Evolutionary conservation across 441 rosid species (phyloP), one percentile per base, ranked within the genome.

Genomic region (Breynia disticha): DNA sequence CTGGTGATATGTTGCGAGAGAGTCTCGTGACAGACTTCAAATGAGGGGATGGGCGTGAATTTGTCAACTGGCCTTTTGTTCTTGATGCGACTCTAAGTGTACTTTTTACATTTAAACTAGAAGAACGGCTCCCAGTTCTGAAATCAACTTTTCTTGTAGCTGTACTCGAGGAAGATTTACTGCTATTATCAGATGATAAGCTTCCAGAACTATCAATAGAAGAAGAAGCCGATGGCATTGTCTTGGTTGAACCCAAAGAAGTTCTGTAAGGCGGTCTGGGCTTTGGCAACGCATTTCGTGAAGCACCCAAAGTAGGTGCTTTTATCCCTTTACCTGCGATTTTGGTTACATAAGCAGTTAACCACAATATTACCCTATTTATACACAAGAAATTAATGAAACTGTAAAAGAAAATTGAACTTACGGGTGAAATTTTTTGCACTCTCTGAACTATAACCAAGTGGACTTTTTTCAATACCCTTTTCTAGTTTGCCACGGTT

Each of bases 171-270:
- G 78, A 68, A 66, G 79, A 59, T 61, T 68, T 86, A 20, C 66
- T 55, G 48, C 59, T 73, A 56, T 64, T 63, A 58, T 52, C 71
- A 59, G 93, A 84, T 41, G 80, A 74, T 71, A 68, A 59, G 64
- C 84, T 83, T 60, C 67, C 74, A 49, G 75, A 80, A 71, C 94
- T 82, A 60, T 79, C 89, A 22, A 72, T 55, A 18, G 88, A 79
- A 54, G 94, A 84, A 55, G 97, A 80, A 67, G 89, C 63, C 55
- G 67, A 71, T 70, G 74, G 56, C 60, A 79, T 84, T 5, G 56
- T 66, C 70, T 79, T 82, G 54, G 68, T 64, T 70, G 75, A 75
- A 47, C 67, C 63, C 44, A 67, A 60, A 57, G 78, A 61, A 71
- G 86, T 69, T 61, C 67, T 81, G 46, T 56, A 62, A 62, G 78